A percentile compares a stretch with the other conserved stretches of the same genome.
These are phyloP conservation scores for Ceratopteris richardii DNA, from an alignment of 75 land plant genomes.

Conservation along the genomic window DNA sequence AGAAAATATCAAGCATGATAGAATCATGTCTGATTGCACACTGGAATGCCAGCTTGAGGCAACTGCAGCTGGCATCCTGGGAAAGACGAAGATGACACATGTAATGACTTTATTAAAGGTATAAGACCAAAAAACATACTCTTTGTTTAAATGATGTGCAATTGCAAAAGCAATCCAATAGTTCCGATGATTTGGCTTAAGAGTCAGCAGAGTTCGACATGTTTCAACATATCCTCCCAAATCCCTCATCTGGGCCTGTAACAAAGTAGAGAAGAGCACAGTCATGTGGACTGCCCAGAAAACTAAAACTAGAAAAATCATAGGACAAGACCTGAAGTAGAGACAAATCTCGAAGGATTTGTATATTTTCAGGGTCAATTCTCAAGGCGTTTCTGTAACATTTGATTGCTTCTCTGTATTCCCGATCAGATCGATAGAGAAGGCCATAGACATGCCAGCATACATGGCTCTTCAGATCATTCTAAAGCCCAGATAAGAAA, in stretches of 20 bases:
- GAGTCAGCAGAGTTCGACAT: constrained; percentile 73
- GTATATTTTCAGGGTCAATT: constrained; percentile 95
- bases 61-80: too few species aligned
- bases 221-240: constrained; percentile 95
- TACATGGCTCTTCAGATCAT: constrained; percentile 98
- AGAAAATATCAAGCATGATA: too few species aligned
- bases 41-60: too few species aligned
- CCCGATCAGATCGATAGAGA: constrained; percentile 91
- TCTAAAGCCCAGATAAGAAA: constrained; percentile 41
- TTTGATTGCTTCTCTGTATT: constrained; percentile 97
- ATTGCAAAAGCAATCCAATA: constrained; percentile 99
- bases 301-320: not conserved
- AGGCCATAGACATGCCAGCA: constrained; percentile 99
- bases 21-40: not conserved
- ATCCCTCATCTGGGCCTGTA: constrained; percentile 98
- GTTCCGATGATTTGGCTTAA: constrained; percentile 96
- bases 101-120: too few species aligned
- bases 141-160: constrained; percentile 77
- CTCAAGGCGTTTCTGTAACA: constrained; percentile 84
- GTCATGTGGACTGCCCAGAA: not conserved
- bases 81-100: too few species aligned
- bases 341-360: constrained; percentile 84
- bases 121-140: constrained; percentile 47
- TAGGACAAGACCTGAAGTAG: constrained; percentile 57
- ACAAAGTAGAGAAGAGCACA: not conserved